These are phyloP conservation scores for Fusarium sp. DNA, from an alignment of 2,329 filamentous ascomycete species.

Conservation along the genomic window DNA sequence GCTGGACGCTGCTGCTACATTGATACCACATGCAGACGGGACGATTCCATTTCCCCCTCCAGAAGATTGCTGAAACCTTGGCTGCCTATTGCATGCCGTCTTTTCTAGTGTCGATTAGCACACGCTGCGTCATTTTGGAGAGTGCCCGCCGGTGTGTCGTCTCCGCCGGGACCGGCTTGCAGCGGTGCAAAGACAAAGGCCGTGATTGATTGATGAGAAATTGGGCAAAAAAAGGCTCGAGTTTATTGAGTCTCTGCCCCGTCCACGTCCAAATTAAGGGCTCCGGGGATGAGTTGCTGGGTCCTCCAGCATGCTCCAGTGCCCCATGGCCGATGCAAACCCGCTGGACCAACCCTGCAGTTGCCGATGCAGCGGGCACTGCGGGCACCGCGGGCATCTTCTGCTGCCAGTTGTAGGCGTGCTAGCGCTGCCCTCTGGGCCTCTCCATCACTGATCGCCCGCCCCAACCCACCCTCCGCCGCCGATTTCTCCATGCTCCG, in stretches of 20 bases:
- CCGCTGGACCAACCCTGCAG: slow-evolving; percentile 31
- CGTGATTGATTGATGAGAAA: slow-evolving; percentile 6
- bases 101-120: slow-evolving; percentile 42
- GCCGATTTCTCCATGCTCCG: slow-evolving; percentile 36
- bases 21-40: slow-evolving; percentile 30
- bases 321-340: slow-evolving; percentile 30
- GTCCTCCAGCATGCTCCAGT: slow-evolving; percentile 21
- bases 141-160: slow-evolving; percentile 8
- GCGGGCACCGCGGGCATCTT: background rate
- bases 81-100: slow-evolving; percentile 28
- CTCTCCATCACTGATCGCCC: slow-evolving; percentile 21
- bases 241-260: slow-evolving; percentile 8
- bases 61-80: slow-evolving; percentile 5
- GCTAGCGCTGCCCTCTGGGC: slow-evolving; percentile 13
- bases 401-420: slow-evolving; percentile 1
- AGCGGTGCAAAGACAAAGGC: slow-evolving; percentile 30
- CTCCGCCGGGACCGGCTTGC: slow-evolving; percentile 41
- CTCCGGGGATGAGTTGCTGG: background rate
- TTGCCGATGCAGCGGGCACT: slow-evolving; percentile 9
- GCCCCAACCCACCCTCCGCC: slow-evolving; percentile 23
- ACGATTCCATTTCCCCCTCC: background rate
- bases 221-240: slow-evolving; percentile 8
- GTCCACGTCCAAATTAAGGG: background rate
- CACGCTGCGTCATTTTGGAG: slow-evolving; percentile 45
- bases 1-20: background rate